Evolutionary conservation across 345 rosid genomes (phyloP), one percentile per base, ranked within the genome.

Genomic region (Moringa oleifera): DNA sequence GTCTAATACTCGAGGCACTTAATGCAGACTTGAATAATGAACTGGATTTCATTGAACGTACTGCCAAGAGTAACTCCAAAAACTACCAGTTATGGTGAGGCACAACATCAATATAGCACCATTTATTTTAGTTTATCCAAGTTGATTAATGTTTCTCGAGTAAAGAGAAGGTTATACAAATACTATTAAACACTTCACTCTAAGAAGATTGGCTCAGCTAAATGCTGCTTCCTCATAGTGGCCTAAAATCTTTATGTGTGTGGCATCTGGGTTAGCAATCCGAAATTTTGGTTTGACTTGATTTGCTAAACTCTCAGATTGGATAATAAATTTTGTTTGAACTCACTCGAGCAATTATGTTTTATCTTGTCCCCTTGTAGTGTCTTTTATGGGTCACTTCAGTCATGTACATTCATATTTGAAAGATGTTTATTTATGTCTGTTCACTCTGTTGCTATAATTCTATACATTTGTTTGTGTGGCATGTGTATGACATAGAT

Each of bases 81-180:
- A 94, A 86, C 65, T 90, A 88, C 77, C 99, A 90, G 53, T 72
- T 94, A 63, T 90, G 99, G 99, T 90, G 72, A 90, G 81, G 59
- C 19, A 45, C 24, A 50, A 51, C 13, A 52, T 62, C 17, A 59
- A 17, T 67, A 18, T 20, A 23, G 57, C 23, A 52, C 19, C 36
- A 33, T 20, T 45, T 31, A 15, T 57, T 62, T 20, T 16, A 25
- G 11, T n/a, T 33, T 58, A 54, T 28, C 55, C 23, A 52, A 49
- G 57, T 57, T 57, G 23, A 13, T 0, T 0, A 13, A 17, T 53
- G 58, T 54, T 33, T 33, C 37, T 33, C 11, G 54, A 21, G 5
- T 51, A 51, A 18, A 51, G 7, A 3, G 21, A 51, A 51, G 15
- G 15, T 51, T n/a, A 10, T 2, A 20, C 22, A 19, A 51, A 51